Conservation (phyloP, 2,329 filamentous ascomycete genomes). For the Apiospora sp. region DNA sequence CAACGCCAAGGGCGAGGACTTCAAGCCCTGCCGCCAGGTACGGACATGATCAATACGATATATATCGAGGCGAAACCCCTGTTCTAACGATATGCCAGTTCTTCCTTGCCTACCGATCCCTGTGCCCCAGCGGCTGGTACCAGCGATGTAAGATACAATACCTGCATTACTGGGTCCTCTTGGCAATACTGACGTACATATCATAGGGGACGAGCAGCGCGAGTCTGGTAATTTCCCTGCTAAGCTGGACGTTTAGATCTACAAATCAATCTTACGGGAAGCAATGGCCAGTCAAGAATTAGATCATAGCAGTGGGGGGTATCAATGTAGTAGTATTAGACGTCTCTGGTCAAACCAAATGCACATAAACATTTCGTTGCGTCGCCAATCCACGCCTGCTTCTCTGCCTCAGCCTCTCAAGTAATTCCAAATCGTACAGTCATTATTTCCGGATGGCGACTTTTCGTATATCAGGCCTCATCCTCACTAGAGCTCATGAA, state of each 20-base stretch:
- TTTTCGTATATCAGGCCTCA: slow-evolving; percentile 44
- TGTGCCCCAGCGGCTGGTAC: slow-evolving; percentile 96
- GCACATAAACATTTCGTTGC: slow-evolving; percentile 22
- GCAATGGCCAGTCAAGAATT: slow-evolving; percentile 15
- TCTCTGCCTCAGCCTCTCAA: neutral
- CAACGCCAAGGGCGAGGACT: slow-evolving; percentile 97
- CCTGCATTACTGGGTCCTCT: neutral
- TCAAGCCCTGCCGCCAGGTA: slow-evolving; percentile 96
- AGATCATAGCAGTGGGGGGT: slow-evolving; percentile 22
- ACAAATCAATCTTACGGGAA: neutral
- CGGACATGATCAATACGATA: slow-evolving; percentile 31
- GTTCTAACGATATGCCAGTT: slow-evolving; percentile 66
- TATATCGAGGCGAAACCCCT: neutral
- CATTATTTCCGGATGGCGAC: neutral
- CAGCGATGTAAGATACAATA: slow-evolving; percentile 58
- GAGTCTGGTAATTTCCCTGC: slow-evolving; percentile 74
- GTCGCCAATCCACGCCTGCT: neutral
- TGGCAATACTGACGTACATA: slow-evolving; percentile 35
- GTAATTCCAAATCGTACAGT: neutral
- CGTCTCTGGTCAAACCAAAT: slow-evolving; percentile 23
- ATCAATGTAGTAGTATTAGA: slow-evolving; percentile 26
- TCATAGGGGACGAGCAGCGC: slow-evolving; percentile 43
- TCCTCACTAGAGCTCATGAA: slow-evolving; percentile 76
- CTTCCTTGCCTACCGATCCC: slow-evolving; percentile 93
- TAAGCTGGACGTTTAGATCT: slow-evolving; percentile 66